phyloP scores from a whole-genome alignment of 306 rosid genomes.

The Aeschynomene evenia region DNA sequence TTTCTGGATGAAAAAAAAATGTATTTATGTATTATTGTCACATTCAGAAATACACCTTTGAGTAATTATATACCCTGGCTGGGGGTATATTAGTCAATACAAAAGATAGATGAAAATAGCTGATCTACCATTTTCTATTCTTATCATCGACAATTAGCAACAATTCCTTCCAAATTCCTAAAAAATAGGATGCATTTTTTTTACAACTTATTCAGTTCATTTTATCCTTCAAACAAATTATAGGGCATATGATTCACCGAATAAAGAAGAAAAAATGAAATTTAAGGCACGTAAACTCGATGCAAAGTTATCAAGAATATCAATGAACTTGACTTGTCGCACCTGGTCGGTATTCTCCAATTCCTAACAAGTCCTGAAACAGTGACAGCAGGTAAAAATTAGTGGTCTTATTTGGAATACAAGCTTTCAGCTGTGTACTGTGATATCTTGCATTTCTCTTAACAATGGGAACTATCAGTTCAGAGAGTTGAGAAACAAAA shows the following conservation, averaged over 20 bases:
- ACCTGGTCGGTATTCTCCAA: constrained; percentile 89
- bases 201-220: neutral
- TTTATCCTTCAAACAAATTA: neutral
- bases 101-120: too few relatives aligned
- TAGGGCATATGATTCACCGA: neutral
- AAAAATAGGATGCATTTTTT: neutral
- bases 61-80: too few relatives aligned
- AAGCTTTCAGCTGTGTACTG: neutral
- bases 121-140: too few relatives aligned
- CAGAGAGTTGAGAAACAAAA: neutral
- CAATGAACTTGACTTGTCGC: constrained; percentile 47
- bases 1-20: too few relatives aligned
- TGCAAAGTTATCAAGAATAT: constrained; percentile 22
- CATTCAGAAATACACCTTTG: too few relatives aligned
- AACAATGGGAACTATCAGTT: neutral
- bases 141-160: neutral
- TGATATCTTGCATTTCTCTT: neutral
- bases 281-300: neutral
- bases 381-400: neutral
- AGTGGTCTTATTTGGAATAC: neutral
- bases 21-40: too few relatives aligned
- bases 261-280: neutral
- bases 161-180: neutral
- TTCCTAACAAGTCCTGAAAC: constrained; percentile 85
- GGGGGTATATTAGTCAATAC: too few relatives aligned